Conservation (phyloP, 306 rosid genomes). For the Gastrolobium bilobum region DNA sequence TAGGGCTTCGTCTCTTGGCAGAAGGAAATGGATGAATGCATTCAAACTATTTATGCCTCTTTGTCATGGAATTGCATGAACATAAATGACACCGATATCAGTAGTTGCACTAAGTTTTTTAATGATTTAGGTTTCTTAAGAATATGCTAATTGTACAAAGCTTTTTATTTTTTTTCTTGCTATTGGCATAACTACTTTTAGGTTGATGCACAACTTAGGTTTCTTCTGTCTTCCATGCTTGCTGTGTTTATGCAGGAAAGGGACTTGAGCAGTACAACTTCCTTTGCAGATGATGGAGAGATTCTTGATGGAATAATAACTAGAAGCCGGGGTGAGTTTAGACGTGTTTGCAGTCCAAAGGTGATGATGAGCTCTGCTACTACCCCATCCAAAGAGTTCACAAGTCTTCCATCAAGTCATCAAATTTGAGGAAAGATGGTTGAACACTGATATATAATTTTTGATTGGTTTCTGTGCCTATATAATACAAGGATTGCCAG, state of each 20-base stretch:
- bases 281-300: conserved; percentile 71
- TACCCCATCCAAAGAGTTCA: conserved; percentile 53
- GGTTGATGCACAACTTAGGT: not conserved
- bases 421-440: conserved; percentile 58
- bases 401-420: conserved; percentile 49
- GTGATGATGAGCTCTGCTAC: conserved; percentile 51
- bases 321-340: conserved; percentile 76
- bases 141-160: not conserved
- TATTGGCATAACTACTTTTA: conserved; percentile 8
- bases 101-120: not conserved
- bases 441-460: conserved; percentile 26
- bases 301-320: conserved; percentile 68
- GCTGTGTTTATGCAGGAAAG: conserved; percentile 56
- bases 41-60: conserved; percentile 5
- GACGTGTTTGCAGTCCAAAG: conserved; percentile 65
- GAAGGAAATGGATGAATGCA: not conserved
- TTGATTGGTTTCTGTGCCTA: not conserved
- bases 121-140: conserved; percentile 6
- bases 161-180: not conserved
- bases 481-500: conserved; percentile 30
- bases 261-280: conserved; percentile 61
- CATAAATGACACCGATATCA: not conserved
- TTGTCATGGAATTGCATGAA: conserved; percentile 20
- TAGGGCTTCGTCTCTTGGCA: not conserved
- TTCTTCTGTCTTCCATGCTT: conserved; percentile 24